Evolutionary conservation across 1,284 basidiomycete genomes (phyloP).

Genomic region (Spongispora temasekensis): DNA sequence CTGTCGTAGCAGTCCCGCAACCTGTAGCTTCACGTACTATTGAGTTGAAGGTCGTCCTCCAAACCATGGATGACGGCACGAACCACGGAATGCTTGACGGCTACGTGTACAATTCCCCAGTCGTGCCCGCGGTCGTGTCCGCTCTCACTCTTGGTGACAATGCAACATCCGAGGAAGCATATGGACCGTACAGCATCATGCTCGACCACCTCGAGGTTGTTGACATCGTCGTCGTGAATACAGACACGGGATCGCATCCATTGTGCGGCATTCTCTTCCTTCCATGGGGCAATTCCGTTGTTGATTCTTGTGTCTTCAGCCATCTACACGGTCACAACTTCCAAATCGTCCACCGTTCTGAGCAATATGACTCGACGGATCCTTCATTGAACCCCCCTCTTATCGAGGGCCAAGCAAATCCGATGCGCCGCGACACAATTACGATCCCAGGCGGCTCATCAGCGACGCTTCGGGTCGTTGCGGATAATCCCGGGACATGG

Average conservation of each 20-base stretch:
- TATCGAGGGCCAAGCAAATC: slow-evolving; percentile 76
- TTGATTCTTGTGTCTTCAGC: slow-evolving; percentile 41
- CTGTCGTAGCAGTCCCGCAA: slow-evolving; percentile 48
- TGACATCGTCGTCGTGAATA: slow-evolving; percentile 81
- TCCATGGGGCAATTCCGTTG: neutral
- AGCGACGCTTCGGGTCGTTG: slow-evolving; percentile 67
- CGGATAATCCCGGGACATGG: slow-evolving; percentile 87
- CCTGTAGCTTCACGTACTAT: slow-evolving; percentile 50
- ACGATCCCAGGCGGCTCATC: slow-evolving; percentile 61
- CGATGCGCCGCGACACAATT: slow-evolving; percentile 82
- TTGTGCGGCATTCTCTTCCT: slow-evolving; percentile 55
- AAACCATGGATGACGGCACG: slow-evolving; percentile 77
- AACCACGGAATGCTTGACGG: slow-evolving; percentile 77
- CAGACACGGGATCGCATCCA: slow-evolving; percentile 76
- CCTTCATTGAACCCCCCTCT: slow-evolving; percentile 80
- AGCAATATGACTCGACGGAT: slow-evolving; percentile 78
- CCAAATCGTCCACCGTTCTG: slow-evolving; percentile 73
- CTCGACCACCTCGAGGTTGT: slow-evolving; percentile 76
- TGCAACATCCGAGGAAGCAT: slow-evolving; percentile 67
- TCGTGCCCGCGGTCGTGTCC: slow-evolving; percentile 78
- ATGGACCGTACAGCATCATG: slow-evolving; percentile 79
- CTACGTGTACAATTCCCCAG: slow-evolving; percentile 67
- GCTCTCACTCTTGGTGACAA: slow-evolving; percentile 74
- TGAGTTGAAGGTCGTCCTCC: slow-evolving; percentile 59
- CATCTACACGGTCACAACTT: slow-evolving; percentile 84